Conservation (phyloP, 2,329 filamentous ascomycete species). For the Claviceps maximensis region DNA sequence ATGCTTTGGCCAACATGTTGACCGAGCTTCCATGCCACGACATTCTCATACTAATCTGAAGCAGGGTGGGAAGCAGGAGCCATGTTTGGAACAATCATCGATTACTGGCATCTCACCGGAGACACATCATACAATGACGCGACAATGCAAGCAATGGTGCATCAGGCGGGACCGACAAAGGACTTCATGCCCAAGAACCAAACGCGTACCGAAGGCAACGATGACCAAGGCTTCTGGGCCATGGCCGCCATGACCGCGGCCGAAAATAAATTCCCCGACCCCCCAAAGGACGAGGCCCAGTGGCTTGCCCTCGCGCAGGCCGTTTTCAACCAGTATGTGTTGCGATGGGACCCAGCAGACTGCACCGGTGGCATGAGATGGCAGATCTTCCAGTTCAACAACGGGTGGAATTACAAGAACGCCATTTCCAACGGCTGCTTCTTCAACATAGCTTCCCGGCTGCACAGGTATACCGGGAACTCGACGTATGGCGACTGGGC, state of each 20-base stretch:
- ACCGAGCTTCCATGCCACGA: background rate
- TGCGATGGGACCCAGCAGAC: conserved; percentile 49
- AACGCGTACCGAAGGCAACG: conserved; percentile 50
- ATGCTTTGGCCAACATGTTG: conserved; percentile 20
- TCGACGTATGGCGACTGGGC: conserved; percentile 68
- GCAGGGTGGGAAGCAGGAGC: conserved; percentile 58
- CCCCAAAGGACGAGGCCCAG: conserved; percentile 46
- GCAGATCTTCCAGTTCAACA: conserved; percentile 74
- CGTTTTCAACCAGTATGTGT: conserved; percentile 66
- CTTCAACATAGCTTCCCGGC: conserved; percentile 55
- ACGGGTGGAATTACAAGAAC: conserved; percentile 57
- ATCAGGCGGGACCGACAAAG: conserved; percentile 44
- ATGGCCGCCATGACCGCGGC: conserved; percentile 67
- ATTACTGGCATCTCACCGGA: conserved; percentile 60
- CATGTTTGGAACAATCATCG: conserved; percentile 57
- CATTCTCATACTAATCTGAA: conserved; percentile 3
- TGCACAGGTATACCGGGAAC: conserved; percentile 69
- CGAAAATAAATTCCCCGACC: conserved; percentile 62
- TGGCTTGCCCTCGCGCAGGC: conserved; percentile 69
- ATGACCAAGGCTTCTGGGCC: conserved; percentile 78
- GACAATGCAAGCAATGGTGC: conserved; percentile 43
- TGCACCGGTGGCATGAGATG: conserved; percentile 70
- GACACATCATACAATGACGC: conserved; percentile 51
- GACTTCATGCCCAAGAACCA: conserved; percentile 59
- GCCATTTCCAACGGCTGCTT: conserved; percentile 57